phyloP scores from a whole-genome alignment of 73 alveolate species.

The Blepharisma stoltei region DNA sequence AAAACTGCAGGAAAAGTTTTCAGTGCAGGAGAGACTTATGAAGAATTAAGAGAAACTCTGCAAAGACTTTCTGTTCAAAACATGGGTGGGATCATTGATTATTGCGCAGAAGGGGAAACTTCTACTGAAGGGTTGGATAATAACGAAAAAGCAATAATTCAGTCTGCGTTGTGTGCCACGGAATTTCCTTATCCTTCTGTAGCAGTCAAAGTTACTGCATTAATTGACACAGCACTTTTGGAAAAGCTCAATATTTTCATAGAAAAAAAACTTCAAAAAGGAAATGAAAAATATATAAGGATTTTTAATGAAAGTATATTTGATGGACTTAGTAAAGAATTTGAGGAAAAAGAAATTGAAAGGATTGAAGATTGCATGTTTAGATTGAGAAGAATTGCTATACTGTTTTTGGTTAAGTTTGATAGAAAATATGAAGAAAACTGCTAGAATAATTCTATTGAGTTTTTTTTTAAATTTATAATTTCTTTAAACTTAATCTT shows the following conservation, averaged over 20 bases:
- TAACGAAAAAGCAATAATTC: background rate
- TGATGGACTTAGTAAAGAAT: background rate
- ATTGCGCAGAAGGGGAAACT: slow-evolving; percentile 32
- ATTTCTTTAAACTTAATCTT: too few relatives aligned
- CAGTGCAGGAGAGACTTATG: slow-evolving; percentile 57
- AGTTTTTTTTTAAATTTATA: too few relatives aligned
- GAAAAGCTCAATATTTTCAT: slow-evolving; percentile 33
- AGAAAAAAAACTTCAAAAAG: background rate
- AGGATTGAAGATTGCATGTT: slow-evolving; percentile 24
- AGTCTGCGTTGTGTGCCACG: background rate
- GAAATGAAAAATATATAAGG: background rate
- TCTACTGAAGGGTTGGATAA: slow-evolving; percentile 1
- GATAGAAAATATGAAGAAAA: too few relatives aligned
- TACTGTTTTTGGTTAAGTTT: too few relatives aligned
- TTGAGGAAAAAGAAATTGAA: background rate
- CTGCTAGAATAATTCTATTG: too few relatives aligned
- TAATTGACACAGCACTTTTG: slow-evolving; percentile 23
- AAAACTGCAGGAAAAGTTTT: slow-evolving; percentile 61
- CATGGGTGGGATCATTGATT: slow-evolving; percentile 46
- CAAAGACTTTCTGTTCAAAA: slow-evolving; percentile 39
- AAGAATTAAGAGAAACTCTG: slow-evolving; percentile 39
- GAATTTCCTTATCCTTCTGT: background rate
- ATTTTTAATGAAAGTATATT: slow-evolving; percentile 29
- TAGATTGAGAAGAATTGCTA: slow-evolving; percentile 33
- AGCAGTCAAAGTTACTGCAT: slow-evolving; percentile 21